Base-by-base conservation (phyloP, 2,329 filamentous ascomycete genomes). In the Orbilia brochopaga region DNA sequence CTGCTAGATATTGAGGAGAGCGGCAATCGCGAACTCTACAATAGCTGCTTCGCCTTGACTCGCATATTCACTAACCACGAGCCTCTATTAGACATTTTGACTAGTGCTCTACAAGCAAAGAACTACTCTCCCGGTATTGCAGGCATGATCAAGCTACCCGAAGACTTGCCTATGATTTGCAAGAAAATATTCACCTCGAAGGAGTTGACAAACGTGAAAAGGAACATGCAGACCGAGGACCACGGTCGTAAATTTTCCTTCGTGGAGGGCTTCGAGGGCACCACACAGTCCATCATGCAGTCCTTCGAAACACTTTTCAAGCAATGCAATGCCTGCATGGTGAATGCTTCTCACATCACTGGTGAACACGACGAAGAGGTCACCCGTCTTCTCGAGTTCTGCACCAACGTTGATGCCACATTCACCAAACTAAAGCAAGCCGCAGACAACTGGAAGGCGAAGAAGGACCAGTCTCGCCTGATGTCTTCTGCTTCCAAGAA, bases 11-110 rank as follows among this genome's bases (percentile, higher is more conserved):
- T 75, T 15, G 66, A 70, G 8, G 59, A 50, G 32, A 59, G 48
- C 1, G 46, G 70, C 54, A 52, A 64, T 7, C 73, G 74, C 37
- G 69, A 75, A 27, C 56, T 74, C n/a, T 75, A 75, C 63, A 44
- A 50, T 8, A 46, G 57, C 10, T 73, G 74, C 8, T 35, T 75
- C 46, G 51, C 51, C 3, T 23, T 75, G n/a, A 42, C 74, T 13
- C 69, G 51, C 10, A 44, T 53, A 2, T 64, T 75, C 19, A 69
- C 67, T 11, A 50, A 64, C 15, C 30, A 70, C 37, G 72, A 63
- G 13, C 30, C 69, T 30, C 55, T 70, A 13, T 48, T 73, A n/a
- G 65, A 73, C 32, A 54, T 74, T 27, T 51, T 74, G 2, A 42
- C 69, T 24, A 37, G 56, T n/a, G 50, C 66, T 11, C 58, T 60